phyloP scores from a whole-genome alignment of 2,329 filamentous ascomycete species.

The Cercospora citrullina region DNA sequence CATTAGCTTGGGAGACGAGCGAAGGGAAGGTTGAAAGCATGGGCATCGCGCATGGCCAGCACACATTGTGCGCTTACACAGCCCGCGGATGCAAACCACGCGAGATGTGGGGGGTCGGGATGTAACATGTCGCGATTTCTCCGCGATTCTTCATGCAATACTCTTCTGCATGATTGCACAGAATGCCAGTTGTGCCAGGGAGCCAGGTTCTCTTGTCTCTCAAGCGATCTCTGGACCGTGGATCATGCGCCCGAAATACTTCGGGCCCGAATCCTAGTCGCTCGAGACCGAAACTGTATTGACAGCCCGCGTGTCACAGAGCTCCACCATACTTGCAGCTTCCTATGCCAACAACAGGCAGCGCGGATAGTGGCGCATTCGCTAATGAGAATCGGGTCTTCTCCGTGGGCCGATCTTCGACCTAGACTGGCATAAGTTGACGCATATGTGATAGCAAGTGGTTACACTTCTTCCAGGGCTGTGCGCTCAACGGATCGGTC shows the following conservation, averaged over 20 bases:
- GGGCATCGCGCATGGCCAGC: background rate
- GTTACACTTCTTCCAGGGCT: background rate
- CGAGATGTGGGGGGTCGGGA: background rate
- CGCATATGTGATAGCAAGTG: background rate
- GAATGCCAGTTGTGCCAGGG: background rate
- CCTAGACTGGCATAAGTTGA: background rate
- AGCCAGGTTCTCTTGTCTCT: background rate
- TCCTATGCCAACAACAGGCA: background rate
- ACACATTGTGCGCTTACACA: background rate
- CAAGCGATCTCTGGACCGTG: background rate
- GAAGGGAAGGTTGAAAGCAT: background rate
- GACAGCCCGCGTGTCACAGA: conserved; percentile 4
- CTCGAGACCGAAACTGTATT: background rate
- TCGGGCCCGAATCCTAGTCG: background rate
- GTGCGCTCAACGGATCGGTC: background rate
- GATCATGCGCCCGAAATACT: background rate
- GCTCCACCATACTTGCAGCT: background rate
- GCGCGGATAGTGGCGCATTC: background rate
- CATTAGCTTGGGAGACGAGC: no score
- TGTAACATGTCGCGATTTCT: background rate
- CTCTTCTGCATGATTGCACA: background rate
- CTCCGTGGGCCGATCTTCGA: background rate
- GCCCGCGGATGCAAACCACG: background rate
- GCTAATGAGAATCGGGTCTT: no score
- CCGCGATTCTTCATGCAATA: background rate